Conservation (phyloP, 2,329 filamentous ascomycete genomes). For the Cladosporium velox region DNA sequence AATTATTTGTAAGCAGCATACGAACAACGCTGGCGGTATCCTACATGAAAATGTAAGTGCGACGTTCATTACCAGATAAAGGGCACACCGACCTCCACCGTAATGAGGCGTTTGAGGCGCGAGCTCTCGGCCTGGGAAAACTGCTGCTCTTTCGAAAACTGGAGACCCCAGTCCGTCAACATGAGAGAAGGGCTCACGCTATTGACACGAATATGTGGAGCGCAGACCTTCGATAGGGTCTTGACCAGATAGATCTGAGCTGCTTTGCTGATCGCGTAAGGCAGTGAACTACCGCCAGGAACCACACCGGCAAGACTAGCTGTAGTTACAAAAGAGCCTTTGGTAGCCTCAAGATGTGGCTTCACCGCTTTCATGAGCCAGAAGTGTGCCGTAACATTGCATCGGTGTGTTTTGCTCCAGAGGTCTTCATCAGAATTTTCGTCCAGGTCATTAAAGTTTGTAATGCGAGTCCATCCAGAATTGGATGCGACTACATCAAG, state of each 20-base stretch:
- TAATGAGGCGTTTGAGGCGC: neutral
- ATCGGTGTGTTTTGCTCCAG: conserved; percentile 1
- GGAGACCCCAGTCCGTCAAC: conserved; percentile 1
- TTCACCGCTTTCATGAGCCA: neutral
- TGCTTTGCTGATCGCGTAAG: conserved; percentile 1
- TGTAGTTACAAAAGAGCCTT: neutral
- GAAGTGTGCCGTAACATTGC: neutral
- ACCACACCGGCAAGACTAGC: neutral
- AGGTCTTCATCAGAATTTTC: neutral
- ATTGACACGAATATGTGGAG: neutral
- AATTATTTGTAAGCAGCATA: neutral
- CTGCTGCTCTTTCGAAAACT: conserved; percentile 1
- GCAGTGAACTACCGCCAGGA: neutral
- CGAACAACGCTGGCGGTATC: neutral
- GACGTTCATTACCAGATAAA: no score
- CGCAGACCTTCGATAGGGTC: neutral
- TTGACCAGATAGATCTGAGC: neutral
- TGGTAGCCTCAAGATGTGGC: neutral
- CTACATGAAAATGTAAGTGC: neutral
- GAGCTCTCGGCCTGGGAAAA: neutral
- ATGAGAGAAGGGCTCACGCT: conserved; percentile 5
- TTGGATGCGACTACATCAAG: neutral
- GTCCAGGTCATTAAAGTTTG: neutral
- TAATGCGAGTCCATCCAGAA: neutral
- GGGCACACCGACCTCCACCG: neutral